Base-by-base conservation (phyloP, 352 stramenopile species). In the Phytopythium boreale region DNA sequence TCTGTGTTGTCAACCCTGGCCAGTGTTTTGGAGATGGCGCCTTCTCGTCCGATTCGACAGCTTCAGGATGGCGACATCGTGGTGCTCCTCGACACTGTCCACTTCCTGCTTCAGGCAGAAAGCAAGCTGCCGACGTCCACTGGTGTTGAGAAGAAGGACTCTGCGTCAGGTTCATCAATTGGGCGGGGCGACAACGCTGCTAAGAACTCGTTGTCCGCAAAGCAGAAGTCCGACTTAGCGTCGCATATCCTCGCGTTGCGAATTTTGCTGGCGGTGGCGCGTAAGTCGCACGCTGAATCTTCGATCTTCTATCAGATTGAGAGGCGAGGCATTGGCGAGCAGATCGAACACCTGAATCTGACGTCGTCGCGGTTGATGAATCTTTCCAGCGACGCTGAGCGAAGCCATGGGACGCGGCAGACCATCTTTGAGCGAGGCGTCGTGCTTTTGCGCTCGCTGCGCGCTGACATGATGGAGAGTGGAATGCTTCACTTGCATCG, bases 281-380 rank as follows among this genome's bases (percentile, higher is more conserved):
- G 81, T 24, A 93, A 93, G 52, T 90, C 77, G 4, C n/a, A 68
- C 1, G 65, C 71, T 2, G 67, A 82, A 24, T 88, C 80, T 3
- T 79, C 75, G 20, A 82, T 94, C 10, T 91, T 89, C 37, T 82
- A 87, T 59, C 81, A 95, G 66, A 89, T 95, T n/a, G 81, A 93
- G 64, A 77, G 87, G 20, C 78, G 86, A 60, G 87, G 85, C 0
- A 93, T 95, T 26, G 75, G 77, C 49, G 82, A 92, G 43, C 87
- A 92, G 55, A 82, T 95, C 22, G 73, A 89, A 62, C 68, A 79
- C 12, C 53, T 93, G 20, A 75, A 93, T 60, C 67, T 74, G 43
- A 49, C 64, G 26, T 84, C 79, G 2, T 63, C 64, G 41, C 63
- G 66, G 58, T 82, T 70, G 77, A 50, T 82, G 59, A 63, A 55